These are phyloP conservation scores for Colletotrichum salicis DNA, from an alignment of 2,329 filamentous ascomycete genomes.

Conservation along the genomic window DNA sequence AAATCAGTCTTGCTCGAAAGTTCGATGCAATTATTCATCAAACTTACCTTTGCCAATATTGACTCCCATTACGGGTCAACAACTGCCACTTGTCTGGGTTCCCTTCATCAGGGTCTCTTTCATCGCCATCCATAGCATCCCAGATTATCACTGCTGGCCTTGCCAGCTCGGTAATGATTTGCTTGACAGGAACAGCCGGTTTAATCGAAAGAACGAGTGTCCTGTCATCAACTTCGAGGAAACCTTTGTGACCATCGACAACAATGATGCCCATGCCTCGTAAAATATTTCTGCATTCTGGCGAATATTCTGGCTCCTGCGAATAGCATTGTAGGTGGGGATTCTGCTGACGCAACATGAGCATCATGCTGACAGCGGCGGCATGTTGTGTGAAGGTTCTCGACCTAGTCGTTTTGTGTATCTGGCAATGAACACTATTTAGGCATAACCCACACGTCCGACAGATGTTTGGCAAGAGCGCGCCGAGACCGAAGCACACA, in stretches of 20 bases:
- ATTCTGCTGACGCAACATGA: not conserved
- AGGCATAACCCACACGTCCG: not conserved
- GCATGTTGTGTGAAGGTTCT: not conserved
- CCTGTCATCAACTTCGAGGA: conserved; percentile 36
- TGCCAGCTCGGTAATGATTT: conserved; percentile 38
- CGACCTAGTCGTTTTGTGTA: not conserved
- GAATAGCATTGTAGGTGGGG: not conserved
- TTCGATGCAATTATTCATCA: not conserved
- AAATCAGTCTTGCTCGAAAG: not conserved
- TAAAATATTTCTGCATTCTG: not conserved
- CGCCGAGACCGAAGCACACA: not conserved
- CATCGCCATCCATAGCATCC: not conserved
- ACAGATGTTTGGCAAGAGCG: not conserved
- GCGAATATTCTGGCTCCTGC: conserved; percentile 7
- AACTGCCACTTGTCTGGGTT: not conserved
- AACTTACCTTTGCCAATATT: not conserved
- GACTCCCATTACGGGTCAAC: not conserved
- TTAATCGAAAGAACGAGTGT: conserved; percentile 35
- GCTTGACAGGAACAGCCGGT: conserved; percentile 38
- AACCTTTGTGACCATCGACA: conserved; percentile 31
- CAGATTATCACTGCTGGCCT: conserved; percentile 38
- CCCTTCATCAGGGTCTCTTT: not conserved
- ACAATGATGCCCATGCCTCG: conserved; percentile 23
- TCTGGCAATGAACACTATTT: not conserved
- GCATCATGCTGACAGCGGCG: not conserved